These are phyloP conservation scores for Phyllosticta citriasiana DNA, from an alignment of 2,329 filamentous ascomycete genomes.

Conservation along the genomic window DNA sequence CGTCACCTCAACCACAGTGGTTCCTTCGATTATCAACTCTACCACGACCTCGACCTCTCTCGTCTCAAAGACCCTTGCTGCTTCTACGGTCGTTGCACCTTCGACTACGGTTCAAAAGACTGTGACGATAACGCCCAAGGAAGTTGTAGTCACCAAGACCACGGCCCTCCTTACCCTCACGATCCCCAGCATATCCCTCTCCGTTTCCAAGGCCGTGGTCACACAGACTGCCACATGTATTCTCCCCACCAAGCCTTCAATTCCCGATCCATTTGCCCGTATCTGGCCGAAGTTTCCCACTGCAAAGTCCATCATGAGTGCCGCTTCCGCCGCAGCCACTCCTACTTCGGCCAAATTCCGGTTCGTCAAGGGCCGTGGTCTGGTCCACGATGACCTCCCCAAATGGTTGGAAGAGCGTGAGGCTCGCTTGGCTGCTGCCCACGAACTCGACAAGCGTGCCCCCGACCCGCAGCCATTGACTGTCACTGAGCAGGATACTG, in stretches of 20 bases:
- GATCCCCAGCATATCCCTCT: conserved; percentile 13
- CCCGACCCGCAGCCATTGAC: conserved; percentile 26
- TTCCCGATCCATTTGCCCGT: conserved; percentile 18
- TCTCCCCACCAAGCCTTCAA: conserved; percentile 14
- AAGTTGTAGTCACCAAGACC: conserved; percentile 20
- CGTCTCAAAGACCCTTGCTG: conserved; percentile 15
- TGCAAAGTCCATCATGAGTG: conserved; percentile 9
- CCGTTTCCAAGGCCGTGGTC: conserved; percentile 15
- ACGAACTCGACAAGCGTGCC: conserved; percentile 19
- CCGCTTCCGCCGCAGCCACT: conserved; percentile 5
- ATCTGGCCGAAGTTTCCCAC: conserved; percentile 20
- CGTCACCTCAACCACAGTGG: neutral
- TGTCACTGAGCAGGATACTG: conserved; percentile 22
- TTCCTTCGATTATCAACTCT: conserved; percentile 4
- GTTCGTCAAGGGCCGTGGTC: conserved; percentile 6
- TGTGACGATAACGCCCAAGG: conserved; percentile 16
- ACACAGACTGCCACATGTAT: conserved; percentile 25
- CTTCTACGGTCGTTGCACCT: conserved; percentile 16
- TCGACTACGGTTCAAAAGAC: conserved; percentile 18
- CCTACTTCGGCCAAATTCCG: conserved; percentile 15
- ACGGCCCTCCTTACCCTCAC: conserved; percentile 21
- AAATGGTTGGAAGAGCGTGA: conserved; percentile 16
- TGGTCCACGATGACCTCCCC: conserved; percentile 10
- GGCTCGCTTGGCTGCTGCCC: conserved; percentile 16
- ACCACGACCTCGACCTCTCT: conserved; percentile 15